Conservation (phyloP, 2,329 filamentous ascomycete species). For the Geosmithia morbida region DNA sequence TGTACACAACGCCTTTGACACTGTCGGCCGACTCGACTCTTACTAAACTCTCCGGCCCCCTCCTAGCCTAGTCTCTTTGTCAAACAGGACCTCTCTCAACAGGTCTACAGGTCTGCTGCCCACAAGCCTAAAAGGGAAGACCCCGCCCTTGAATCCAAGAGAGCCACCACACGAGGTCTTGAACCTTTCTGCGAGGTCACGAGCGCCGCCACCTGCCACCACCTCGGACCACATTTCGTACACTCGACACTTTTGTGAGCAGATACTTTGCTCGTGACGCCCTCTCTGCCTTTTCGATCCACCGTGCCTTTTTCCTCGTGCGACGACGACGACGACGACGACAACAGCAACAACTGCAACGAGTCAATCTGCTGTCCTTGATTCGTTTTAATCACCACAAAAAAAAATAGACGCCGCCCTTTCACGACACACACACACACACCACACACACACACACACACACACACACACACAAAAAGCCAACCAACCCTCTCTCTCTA, state of each 20-base stretch:
- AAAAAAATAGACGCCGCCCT: background rate
- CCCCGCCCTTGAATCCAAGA: background rate
- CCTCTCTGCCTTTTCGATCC: background rate
- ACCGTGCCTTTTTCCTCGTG: background rate
- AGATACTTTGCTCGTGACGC: background rate
- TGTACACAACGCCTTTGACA: background rate
- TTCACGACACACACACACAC: background rate
- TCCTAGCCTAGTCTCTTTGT: background rate
- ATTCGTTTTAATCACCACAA: background rate
- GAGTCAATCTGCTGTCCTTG: background rate
- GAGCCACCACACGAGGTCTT: background rate
- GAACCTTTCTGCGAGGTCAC: background rate
- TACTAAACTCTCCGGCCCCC: background rate
- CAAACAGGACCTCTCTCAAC: background rate
- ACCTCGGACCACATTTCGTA: background rate
- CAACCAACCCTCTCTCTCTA: constrained; percentile 1
- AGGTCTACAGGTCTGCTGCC: background rate
- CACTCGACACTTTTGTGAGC: background rate
- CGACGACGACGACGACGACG: background rate
- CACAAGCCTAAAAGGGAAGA: background rate
- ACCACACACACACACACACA: too few relatives aligned
- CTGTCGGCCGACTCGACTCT: background rate
- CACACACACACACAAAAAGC: too few relatives aligned
- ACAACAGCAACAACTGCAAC: too few relatives aligned
- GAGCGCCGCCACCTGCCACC: background rate